Evolutionary conservation across 768 basidiomycete species (phyloP).

Genomic region (Macrolepiota fuliginosa): DNA sequence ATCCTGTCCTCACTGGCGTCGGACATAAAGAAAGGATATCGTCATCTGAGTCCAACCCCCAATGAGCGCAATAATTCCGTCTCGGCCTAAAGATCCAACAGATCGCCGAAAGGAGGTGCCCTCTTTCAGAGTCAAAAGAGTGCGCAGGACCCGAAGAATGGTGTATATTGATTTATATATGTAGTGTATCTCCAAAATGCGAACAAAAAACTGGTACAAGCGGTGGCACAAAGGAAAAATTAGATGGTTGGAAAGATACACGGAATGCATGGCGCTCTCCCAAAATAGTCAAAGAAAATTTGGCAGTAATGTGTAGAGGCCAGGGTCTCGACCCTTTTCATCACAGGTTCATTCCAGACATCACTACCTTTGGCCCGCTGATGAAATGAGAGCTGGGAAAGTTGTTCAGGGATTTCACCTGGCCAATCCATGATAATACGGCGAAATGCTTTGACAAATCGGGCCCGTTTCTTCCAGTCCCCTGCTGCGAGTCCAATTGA

Average conservation of each 20-base stretch:
- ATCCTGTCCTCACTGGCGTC: too few relatives aligned
- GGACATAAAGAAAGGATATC: too few relatives aligned
- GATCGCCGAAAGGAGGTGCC: too few relatives aligned
- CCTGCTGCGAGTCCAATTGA: not conserved
- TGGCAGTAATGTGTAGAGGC: not conserved
- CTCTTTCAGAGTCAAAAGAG: too few relatives aligned
- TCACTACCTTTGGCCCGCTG: not conserved
- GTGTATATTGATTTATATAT: too few relatives aligned
- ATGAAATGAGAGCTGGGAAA: not conserved
- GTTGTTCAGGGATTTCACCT: not conserved
- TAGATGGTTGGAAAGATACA: not conserved
- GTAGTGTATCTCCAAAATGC: too few relatives aligned
- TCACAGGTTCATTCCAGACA: not conserved
- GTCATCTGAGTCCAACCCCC: too few relatives aligned
- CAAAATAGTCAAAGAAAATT: not conserved
- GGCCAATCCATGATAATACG: not conserved
- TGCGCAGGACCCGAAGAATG: too few relatives aligned
- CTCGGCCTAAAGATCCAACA: too few relatives aligned
- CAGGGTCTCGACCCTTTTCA: not conserved
- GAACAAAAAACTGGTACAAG: too few relatives aligned
- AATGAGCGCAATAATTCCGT: too few relatives aligned
- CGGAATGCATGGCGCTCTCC: not conserved
- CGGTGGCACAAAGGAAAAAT: too few relatives aligned
- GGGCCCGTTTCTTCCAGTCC: not conserved
- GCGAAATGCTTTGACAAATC: slow-evolving; percentile 12